Percentiles rank a stretch among this genome's conserved stretches.
These are phyloP conservation scores for Aegle marmelos DNA, from an alignment of 345 rosid species.

Conservation along the genomic window DNA sequence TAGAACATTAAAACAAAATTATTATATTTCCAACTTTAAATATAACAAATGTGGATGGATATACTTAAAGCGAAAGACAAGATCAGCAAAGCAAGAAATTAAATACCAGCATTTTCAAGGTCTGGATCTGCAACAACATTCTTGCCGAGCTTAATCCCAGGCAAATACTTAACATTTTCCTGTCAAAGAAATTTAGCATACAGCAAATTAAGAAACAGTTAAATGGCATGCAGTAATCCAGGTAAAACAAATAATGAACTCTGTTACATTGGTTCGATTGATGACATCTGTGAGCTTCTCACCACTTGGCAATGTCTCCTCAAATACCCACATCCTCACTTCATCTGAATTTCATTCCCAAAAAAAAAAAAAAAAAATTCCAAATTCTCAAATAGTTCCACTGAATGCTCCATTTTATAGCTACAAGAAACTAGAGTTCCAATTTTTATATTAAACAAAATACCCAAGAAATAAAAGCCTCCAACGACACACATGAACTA, in stretches of 20 bases:
- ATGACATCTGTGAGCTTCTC: slow-evolving; percentile 87
- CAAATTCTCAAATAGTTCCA: slow-evolving; percentile 1
- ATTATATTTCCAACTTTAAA: background rate
- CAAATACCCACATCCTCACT: slow-evolving; percentile 98
- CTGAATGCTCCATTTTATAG: slow-evolving; percentile 5
- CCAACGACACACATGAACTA: background rate
- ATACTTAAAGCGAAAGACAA: background rate
- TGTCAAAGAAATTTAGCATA: slow-evolving; percentile 15
- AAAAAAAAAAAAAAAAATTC: background rate
- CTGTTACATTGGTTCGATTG: slow-evolving; percentile 71
- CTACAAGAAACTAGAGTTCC: background rate
- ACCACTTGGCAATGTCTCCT: slow-evolving; percentile 83
- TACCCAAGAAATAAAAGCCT: background rate
- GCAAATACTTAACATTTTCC: slow-evolving; percentile 93
- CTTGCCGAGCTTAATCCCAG: slow-evolving; percentile 84
- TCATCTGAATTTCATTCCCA: slow-evolving; percentile 57
- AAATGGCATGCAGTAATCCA: background rate
- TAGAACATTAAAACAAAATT: background rate
- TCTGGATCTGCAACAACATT: slow-evolving; percentile 87
- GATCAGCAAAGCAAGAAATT: slow-evolving; percentile 10
- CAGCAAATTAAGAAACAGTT: background rate
- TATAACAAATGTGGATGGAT: background rate
- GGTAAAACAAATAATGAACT: background rate
- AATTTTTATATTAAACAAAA: background rate
- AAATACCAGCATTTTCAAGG: slow-evolving; percentile 80